phyloP scores from a whole-genome alignment of 306 rosid species.

The Fragaria vesca region DNA sequence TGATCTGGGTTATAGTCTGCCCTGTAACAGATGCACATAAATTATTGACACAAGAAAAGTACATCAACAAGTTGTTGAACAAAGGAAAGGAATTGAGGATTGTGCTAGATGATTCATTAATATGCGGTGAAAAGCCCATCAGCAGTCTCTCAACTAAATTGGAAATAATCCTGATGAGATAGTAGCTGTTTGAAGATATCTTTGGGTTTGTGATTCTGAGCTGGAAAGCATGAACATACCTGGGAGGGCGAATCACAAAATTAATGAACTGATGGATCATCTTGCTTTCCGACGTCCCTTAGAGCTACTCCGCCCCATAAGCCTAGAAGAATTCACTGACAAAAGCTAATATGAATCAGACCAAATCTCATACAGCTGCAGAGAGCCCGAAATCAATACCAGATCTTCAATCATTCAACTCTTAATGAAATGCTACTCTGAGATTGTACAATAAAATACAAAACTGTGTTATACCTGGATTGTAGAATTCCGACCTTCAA shows the following conservation, averaged over 20 bases:
- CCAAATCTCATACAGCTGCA: background rate
- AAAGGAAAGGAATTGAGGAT: background rate
- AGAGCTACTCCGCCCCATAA: conserved; percentile 53
- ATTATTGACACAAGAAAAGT: conserved; percentile 11
- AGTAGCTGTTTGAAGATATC: background rate
- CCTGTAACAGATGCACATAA: conserved; percentile 49
- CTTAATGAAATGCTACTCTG: background rate
- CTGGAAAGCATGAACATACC: conserved; percentile 42
- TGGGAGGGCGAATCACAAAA: conserved; percentile 96
- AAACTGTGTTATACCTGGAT: background rate
- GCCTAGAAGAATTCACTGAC: conserved; percentile 10
- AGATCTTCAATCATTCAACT: conserved; percentile 9
- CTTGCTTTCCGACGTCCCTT: conserved; percentile 37
- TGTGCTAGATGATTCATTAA: background rate
- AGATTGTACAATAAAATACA: background rate
- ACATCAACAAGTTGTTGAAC: background rate
- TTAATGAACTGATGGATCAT: conserved; percentile 97
- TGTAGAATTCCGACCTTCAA: conserved; percentile 4
- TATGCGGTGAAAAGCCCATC: background rate
- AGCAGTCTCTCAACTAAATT: background rate
- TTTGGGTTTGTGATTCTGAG: background rate
- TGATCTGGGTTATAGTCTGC: conserved; percentile 93
- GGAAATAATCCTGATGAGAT: background rate
- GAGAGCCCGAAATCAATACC: background rate
- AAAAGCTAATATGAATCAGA: background rate